Conservation (phyloP, 2,329 filamentous ascomycete genomes). For the Leptographium lundbergii region DNA sequence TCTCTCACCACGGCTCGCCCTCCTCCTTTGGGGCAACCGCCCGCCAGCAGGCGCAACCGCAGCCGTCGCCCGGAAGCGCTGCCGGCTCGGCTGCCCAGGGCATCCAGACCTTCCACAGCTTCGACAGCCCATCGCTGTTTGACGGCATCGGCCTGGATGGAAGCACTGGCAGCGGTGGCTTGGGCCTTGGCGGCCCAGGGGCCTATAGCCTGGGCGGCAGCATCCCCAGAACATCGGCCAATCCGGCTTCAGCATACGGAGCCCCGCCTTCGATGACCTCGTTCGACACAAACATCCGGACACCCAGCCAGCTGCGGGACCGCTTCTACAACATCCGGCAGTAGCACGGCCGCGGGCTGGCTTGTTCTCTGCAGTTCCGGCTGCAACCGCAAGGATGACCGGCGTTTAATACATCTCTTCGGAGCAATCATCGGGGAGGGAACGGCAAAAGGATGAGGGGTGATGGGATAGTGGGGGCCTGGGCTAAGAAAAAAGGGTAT, state of each 20-base stretch:
- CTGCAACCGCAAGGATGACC: not conserved
- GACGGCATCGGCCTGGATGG: conserved; percentile 20
- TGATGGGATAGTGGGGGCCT: not conserved
- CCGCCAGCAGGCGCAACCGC: conserved; percentile 6
- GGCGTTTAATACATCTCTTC: not conserved
- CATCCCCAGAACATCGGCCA: conserved; percentile 15
- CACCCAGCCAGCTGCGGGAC: conserved; percentile 5
- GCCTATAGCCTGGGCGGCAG: conserved; percentile 15
- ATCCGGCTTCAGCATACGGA: conserved; percentile 5
- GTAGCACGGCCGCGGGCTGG: not conserved
- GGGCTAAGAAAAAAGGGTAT: not conserved
- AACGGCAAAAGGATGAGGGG: not conserved
- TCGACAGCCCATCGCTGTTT: conserved; percentile 11
- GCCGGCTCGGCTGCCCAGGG: conserved; percentile 6
- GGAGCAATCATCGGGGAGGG: not conserved
- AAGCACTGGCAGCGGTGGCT: conserved; percentile 12
- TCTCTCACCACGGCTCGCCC: conserved; percentile 9
- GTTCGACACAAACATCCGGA: conserved; percentile 15
- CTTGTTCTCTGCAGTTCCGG: too few species aligned
- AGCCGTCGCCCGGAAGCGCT: conserved; percentile 8
- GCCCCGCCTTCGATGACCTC: conserved; percentile 11
- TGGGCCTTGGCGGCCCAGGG: conserved; percentile 13
- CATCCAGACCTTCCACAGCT: conserved; percentile 14
- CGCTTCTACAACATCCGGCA: conserved; percentile 13
- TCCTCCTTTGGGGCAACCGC: conserved; percentile 8